A percentile compares a stretch with the other conserved stretches of the same genome.
These are phyloP conservation scores for Coffea eugenioides DNA, from an alignment of 257 asterid genomes.

Conservation along the genomic window DNA sequence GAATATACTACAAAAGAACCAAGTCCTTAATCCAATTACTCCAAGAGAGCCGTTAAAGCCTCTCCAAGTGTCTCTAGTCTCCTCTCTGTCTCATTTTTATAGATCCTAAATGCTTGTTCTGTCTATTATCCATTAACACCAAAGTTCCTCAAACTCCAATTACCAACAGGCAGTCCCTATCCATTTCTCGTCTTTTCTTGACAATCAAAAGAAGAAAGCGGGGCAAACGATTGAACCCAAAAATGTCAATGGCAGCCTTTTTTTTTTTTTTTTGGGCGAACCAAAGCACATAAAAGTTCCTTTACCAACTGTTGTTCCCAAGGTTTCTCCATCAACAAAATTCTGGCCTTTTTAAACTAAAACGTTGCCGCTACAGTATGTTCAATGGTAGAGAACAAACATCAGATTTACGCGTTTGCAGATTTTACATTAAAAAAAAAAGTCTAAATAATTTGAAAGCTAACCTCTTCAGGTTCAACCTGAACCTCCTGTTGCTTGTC, in stretches of 20 bases:
- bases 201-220: no score
- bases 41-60: no score
- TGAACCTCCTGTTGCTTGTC: slow-evolving; percentile 39
- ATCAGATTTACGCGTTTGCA: not conserved
- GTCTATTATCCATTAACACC: no score
- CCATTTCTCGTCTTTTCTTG: no score
- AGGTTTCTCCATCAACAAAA: not conserved
- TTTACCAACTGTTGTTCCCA: not conserved
- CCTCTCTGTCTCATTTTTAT: no score
- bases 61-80: no score
- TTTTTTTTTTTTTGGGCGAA: not conserved
- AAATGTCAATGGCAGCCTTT: not conserved
- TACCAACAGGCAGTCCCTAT: no score
- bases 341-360: not conserved
- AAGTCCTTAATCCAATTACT: no score
- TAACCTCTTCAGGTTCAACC: slow-evolving; percentile 61
- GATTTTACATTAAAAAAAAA: not conserved
- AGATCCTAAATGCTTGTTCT: no score
- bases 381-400: not conserved
- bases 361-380: not conserved
- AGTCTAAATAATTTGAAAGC: slow-evolving; percentile 4
- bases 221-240: no score
- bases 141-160: no score
- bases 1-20: no score
- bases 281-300: not conserved